Base-by-base conservation (phyloP, 163 green algal species). In the Trebouxia gelatinosa region DNA sequence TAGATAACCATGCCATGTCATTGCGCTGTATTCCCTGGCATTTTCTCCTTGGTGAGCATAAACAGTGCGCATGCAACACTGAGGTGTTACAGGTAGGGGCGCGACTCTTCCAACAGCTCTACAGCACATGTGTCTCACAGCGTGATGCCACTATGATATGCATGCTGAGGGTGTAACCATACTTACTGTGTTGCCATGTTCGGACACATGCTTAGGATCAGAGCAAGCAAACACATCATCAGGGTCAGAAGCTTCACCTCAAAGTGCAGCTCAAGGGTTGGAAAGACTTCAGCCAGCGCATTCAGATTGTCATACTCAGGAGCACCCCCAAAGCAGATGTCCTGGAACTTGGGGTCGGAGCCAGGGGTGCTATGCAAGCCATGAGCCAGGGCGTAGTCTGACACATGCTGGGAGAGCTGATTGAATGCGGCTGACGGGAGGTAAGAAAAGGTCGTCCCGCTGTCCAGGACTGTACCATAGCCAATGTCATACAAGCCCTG, bases 361-460 rank as follows among this genome's bases (percentile, higher is more conserved):
- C 92, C 91, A n/a, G 70, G 67, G 37, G 80, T 77, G 19, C 26
- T 46, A 19, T 77, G 21, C 37, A 91, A 79, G 7, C 84, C 84
- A 2, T 74, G 34, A 7, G 70, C 7, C 16, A 92, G 64, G 3
- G 86, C 87, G 11, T 80, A 84, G 0, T 40, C 46, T 34, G 82
- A 31, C 34, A 93, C 83, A 16, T 81, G 68, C 5, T 59, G 57
- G 5, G 77, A 26, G 83, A 98, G 92, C 0, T 75, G 71, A 2
- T 81, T 59, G 81, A 94, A 97, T 1, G 89, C 92, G 0, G 81
- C 65, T 0, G 83, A 87, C 2, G 93, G 94, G 21, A 99, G 71
- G 87, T 98, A 99, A 5, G 90, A 92, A 81, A 98, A 99, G 9
- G 95, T 98, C n/a, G 95, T 98, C 19, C 95, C 95, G 82, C 87